phyloP scores from a whole-genome alignment of 805 yeast species.

The Saturnispora kantuleensis region DNA sequence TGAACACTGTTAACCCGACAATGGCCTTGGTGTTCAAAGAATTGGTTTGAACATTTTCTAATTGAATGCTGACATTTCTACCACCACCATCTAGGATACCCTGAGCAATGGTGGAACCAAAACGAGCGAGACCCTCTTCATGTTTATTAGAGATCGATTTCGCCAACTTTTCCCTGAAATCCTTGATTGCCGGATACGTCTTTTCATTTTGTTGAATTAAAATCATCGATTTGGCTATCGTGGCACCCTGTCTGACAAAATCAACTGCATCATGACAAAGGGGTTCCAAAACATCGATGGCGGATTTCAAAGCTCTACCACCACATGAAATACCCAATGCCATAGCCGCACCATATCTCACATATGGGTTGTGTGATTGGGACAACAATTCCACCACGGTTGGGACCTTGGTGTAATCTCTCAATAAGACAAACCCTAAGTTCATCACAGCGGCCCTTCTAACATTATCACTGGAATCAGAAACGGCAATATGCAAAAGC shows the following conservation, averaged over 20 bases:
- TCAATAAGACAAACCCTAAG: slow-evolving; percentile 81
- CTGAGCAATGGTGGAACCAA: slow-evolving; percentile 94
- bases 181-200: slow-evolving; percentile 68
- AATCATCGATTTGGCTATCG: slow-evolving; percentile 85
- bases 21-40: slow-evolving; percentile 85
- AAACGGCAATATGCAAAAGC: slow-evolving; percentile 85
- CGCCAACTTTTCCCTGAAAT: slow-evolving; percentile 63
- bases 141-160: slow-evolving; percentile 76
- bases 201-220: slow-evolving; percentile 81
- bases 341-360: slow-evolving; percentile 95
- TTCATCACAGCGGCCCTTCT: slow-evolving; percentile 93
- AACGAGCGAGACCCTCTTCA: slow-evolving; percentile 94
- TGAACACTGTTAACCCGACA: slow-evolving; percentile 81
- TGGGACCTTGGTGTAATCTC: slow-evolving; percentile 90
- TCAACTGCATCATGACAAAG: slow-evolving; percentile 90
- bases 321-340: slow-evolving; percentile 97
- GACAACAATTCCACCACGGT: slow-evolving; percentile 87
- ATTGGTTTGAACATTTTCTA: slow-evolving; percentile 82
- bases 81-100: slow-evolving; percentile 99
- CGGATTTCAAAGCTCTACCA: slow-evolving; percentile 81
- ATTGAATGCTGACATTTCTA: slow-evolving; percentile 86
- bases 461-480: slow-evolving; percentile 93
- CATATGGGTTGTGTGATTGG: slow-evolving; percentile 95
- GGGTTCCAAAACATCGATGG: slow-evolving; percentile 87
- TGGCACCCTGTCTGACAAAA: slow-evolving; percentile 96